Evolutionary conservation across 164 flowering plant species (phyloP), one percentile per base, ranked within the genome.

Genomic region (Magnolia changhungtana): DNA sequence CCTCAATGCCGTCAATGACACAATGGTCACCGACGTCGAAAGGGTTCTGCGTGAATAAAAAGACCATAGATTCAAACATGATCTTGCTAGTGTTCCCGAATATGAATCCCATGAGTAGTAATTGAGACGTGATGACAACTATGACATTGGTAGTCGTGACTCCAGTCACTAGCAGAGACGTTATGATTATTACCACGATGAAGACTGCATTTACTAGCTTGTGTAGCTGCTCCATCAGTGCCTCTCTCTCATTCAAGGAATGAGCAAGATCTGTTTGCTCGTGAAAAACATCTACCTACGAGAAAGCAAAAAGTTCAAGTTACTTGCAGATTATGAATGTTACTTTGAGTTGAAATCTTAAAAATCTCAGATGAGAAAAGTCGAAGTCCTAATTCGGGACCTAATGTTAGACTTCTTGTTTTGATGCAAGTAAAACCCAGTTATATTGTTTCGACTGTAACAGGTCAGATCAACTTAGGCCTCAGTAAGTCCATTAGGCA

Each of bases 11-110:
- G 52, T 90, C 93, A 6, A 90, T 72, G 16, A 82, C 87, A 45
- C 89, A 87, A 1, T 91, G 89, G 77, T 90, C 91, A 18, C 93
- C 93, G 8, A 87, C 85, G 71, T 88, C 92, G 37, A 86, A 89
- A 8, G 90, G 92, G 72, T 88, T 90, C 87, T 88, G 82, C 19
- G 87, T 86, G 58, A 89, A 89, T 58, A 89, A 85, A 49, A 89
- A 89, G 49, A 89, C 78, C 79, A 89, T 87, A 73, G 89, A 77
- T 69, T 89, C 92, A 21, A 89, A 88, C 45, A 87, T 72, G 18
- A 83, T 84, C 75, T 84, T 89, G 85, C 85, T 80, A 1, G 83
- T 87, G 82, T 86, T 87, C 71, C 78, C 79, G 68, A 90, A 88
- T 75, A 86, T 80, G 80, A 86, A 86, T 0, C 81, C 89, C 8